A percentile compares a stretch with the other conserved stretches of the same genome.
These are phyloP conservation scores for Acanthamoeba royreba DNA, from an alignment of 208 protist genomes.

Conservation along the genomic window DNA sequence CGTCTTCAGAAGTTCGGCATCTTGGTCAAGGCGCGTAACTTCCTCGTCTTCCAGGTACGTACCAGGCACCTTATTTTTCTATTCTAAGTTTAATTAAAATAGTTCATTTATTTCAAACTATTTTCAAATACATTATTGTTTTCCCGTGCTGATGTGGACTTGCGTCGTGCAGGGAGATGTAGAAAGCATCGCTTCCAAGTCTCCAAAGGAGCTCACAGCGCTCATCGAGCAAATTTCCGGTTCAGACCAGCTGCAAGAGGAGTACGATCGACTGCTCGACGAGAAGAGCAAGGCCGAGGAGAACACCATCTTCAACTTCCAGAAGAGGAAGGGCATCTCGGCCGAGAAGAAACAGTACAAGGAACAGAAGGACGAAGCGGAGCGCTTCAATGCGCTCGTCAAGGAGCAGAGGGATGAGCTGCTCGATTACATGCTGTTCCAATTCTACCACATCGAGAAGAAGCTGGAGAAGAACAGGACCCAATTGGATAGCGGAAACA, in stretches of 20 bases:
- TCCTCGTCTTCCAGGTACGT: constrained; percentile 81
- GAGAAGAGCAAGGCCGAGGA: constrained; percentile 78
- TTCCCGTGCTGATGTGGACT: neutral
- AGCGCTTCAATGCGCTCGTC: constrained; percentile 73
- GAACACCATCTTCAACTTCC: constrained; percentile 81
- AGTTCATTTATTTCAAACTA: neutral
- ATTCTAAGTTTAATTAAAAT: neutral
- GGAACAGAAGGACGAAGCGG: constrained; percentile 93
- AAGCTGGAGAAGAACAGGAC: neutral
- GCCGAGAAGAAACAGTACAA: constrained; percentile 92
- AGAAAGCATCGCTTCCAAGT: constrained; percentile 91
- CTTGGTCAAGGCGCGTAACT: constrained; percentile 89
- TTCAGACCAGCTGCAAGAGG: constrained; percentile 86
- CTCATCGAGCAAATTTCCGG: constrained; percentile 90
- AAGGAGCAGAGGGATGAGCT: neutral
- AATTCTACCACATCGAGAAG: constrained; percentile 24
- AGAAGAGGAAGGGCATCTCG: constrained; percentile 86
- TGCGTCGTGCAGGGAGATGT: constrained; percentile 92
- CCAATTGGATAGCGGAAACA: neutral
- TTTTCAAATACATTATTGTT: neutral
- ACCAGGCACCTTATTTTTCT: neutral
- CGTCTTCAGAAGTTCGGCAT: constrained; percentile 84
- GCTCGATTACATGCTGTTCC: constrained; percentile 20
- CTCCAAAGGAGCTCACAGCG: constrained; percentile 91
- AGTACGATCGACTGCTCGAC: constrained; percentile 85